Base-by-base conservation (phyloP, 2,329 filamentous ascomycete species). In the Aspergillus pseudoglaucus region DNA sequence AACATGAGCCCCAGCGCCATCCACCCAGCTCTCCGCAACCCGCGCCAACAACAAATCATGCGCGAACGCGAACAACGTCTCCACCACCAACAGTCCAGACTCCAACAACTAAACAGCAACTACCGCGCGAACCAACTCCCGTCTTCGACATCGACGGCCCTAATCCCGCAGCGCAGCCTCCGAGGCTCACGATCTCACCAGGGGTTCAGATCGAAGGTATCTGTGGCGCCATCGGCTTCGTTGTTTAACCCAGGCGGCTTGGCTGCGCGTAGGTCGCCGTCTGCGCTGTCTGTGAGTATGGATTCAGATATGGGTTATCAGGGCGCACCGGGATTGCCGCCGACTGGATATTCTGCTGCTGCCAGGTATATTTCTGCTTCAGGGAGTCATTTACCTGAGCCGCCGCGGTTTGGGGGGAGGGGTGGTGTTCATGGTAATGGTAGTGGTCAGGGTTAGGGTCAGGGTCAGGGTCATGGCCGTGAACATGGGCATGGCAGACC, bases 1-100 rank as follows among this genome's bases (percentile, higher is more conserved):
- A 37, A 42, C 2, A n/a, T n/a, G 9, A 50, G 48, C 25, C 49
- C 53, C 7, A 50, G 48, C 47, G 27, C 22, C 3, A 20, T 55
- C 10, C 53, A 55, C 44, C 53, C 53, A 6, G 50, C 50, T 8
- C 32, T 54, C 9, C 47, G 53, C 22, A 49, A 41, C 33, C n/a
- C 25, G 6, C 35, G 14, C 9, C 50, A 53, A 42, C 48, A 43
- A 14, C 47, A 48, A 45, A 46, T 50, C 23, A 51, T 54, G 48
- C 48, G 32, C n/a, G 50, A 51, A 23, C 50, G 53, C 8, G 50
- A 53, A 33, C 51, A 42, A 25, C 40, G 18, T 17, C 17, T 39
- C 6, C 17, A 9, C 18, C 32, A 27, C 8, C n/a, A 27, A 14
- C 30, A 32, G 10, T 2, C 43, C 43, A 45, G 41, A 10, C 41